These are phyloP conservation scores for Straminergon stramineum DNA, from an alignment of 225 moss, liverwort and hornwort genomes.

Conservation along the genomic window DNA sequence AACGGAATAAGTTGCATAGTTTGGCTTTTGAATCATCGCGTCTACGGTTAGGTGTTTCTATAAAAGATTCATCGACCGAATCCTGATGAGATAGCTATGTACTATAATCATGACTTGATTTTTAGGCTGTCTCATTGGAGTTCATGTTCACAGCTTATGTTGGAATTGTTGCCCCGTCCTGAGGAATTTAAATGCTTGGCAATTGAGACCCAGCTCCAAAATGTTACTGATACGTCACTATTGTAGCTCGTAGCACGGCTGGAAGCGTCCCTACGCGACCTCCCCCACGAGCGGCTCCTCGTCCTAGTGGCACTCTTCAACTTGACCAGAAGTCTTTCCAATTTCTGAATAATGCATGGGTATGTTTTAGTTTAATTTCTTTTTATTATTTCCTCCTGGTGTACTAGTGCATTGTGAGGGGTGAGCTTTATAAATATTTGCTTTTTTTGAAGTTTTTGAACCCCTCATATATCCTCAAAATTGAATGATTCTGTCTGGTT, in stretches of 20 bases:
- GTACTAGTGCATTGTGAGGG: neutral
- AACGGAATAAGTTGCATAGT: neutral
- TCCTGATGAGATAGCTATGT: neutral
- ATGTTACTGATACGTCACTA: neutral
- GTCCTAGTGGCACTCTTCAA: slow-evolving; percentile 37
- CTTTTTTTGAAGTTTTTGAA: neutral
- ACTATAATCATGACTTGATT: neutral
- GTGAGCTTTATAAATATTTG: neutral
- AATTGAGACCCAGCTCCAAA: neutral
- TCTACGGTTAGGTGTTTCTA: neutral
- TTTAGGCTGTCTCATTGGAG: neutral
- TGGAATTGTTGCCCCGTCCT: neutral
- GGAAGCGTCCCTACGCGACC: slow-evolving; percentile 37
- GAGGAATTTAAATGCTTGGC: neutral
- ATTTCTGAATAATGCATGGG: slow-evolving; percentile 91
- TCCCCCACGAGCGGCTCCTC: slow-evolving; percentile 24
- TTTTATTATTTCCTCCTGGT: neutral
- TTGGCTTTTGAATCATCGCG: neutral
- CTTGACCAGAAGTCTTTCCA: slow-evolving; percentile 78
- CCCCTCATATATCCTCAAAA: neutral
- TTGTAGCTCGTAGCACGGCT: slow-evolving; percentile 34
- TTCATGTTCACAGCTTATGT: neutral
- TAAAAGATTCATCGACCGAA: neutral
- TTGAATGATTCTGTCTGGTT: neutral
- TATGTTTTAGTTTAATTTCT: slow-evolving; percentile 11